Conservation (phyloP, 495 filamentous ascomycete species). For the Cetradonia linearis region DNA sequence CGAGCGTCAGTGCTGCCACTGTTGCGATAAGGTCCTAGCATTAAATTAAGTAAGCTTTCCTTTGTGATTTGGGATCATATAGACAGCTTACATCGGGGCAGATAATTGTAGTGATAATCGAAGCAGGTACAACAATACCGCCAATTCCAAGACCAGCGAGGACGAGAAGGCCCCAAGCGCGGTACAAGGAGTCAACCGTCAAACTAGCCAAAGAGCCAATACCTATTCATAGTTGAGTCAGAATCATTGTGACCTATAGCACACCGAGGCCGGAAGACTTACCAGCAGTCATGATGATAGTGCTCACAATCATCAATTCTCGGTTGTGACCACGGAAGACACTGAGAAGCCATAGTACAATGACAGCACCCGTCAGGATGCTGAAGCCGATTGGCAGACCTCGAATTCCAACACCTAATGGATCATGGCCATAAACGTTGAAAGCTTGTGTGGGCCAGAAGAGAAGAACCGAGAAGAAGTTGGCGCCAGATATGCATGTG, state of each 20-base stretch:
- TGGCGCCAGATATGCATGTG: slow-evolving; percentile 63
- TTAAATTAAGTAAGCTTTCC: background rate
- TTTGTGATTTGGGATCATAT: background rate
- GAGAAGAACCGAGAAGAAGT: slow-evolving; percentile 65
- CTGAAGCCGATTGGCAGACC: slow-evolving; percentile 56
- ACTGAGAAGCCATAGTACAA: slow-evolving; percentile 52
- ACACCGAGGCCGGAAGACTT: slow-evolving; percentile 15
- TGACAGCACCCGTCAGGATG: slow-evolving; percentile 51
- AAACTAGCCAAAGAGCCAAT: slow-evolving; percentile 53
- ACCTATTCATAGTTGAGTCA: slow-evolving; percentile 28
- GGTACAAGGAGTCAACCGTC: slow-evolving; percentile 46
- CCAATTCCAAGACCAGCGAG: slow-evolving; percentile 62
- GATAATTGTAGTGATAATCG: slow-evolving; percentile 63
- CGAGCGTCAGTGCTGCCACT: slow-evolving; percentile 61
- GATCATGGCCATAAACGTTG: slow-evolving; percentile 65
- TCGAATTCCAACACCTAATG: slow-evolving; percentile 54
- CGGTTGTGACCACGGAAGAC: slow-evolving; percentile 52
- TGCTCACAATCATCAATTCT: slow-evolving; percentile 51
- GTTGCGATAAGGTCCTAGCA: slow-evolving; percentile 58
- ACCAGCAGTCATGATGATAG: slow-evolving; percentile 59
- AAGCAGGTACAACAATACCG: slow-evolving; percentile 62
- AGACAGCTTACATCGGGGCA: slow-evolving; percentile 45
- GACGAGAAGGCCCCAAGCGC: slow-evolving; percentile 51
- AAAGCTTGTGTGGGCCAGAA: slow-evolving; percentile 68
- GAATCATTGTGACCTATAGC: background rate